A percentile compares a stretch with the other conserved stretches of the same genome.
Conservation (phyloP, 805 yeast genomes). For the Nakazawaea wickerhamii region DNA sequence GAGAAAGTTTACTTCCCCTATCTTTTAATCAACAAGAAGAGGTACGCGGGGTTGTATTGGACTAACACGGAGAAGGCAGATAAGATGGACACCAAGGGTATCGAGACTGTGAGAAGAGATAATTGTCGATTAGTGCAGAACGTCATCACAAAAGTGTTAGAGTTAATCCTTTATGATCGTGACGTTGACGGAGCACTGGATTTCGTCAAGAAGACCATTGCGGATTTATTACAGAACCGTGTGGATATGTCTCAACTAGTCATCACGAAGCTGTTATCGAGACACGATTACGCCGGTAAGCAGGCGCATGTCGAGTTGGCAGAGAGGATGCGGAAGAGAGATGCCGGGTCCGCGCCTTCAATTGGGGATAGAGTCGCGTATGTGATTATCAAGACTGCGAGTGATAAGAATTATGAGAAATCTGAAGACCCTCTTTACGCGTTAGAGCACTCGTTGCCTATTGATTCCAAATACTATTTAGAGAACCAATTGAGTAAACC, state of each 20-base stretch:
- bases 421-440: conserved; percentile 96
- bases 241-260: conserved; percentile 91
- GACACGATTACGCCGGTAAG: conserved; percentile 88
- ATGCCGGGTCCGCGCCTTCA: conserved; percentile 94
- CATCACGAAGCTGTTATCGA: conserved; percentile 85
- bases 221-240: conserved; percentile 84
- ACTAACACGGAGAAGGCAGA: conserved; percentile 88
- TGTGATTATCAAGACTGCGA: conserved; percentile 79
- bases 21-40: conserved; percentile 85
- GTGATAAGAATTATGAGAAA: conserved; percentile 87
- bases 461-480: conserved; percentile 89
- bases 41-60: conserved; percentile 98
- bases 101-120: conserved; percentile 97
- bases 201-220: conserved; percentile 82
- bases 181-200: conserved; percentile 80
- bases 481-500: conserved; percentile 94
- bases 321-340: conserved; percentile 93
- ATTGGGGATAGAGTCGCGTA: conserved; percentile 98
- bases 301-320: conserved; percentile 98
- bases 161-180: conserved; percentile 78
- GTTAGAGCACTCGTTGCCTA: conserved; percentile 84
- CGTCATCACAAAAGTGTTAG: conserved; percentile 88
- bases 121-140: conserved; percentile 92
- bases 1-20: conserved; percentile 97
- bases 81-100: conserved; percentile 97